phyloP scores from a whole-genome alignment of 2,329 filamentous ascomycete species.

The Nannizzia gypsea region DNA sequence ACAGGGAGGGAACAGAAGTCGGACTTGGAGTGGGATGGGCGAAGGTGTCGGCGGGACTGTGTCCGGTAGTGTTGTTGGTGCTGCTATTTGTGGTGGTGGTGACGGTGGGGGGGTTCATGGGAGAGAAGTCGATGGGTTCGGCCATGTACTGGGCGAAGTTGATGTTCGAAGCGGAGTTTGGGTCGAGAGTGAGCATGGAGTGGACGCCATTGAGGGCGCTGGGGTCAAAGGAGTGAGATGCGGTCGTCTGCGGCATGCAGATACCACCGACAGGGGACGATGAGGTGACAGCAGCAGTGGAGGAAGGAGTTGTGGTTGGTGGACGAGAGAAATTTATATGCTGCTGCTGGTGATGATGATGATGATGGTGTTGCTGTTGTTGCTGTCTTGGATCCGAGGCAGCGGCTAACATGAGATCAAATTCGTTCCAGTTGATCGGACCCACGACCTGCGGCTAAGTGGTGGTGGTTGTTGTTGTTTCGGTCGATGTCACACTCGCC shows the following conservation, averaged over 20 bases:
- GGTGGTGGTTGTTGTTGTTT: too few species aligned
- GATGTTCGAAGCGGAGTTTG: conserved; percentile 4
- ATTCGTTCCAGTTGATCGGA: conserved; percentile 26
- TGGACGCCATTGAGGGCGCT: neutral
- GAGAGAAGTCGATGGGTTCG: conserved; percentile 12
- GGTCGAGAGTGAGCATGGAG: conserved; percentile 9
- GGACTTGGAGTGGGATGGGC: neutral
- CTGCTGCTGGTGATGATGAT: neutral
- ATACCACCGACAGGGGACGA: neutral
- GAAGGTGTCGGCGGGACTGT: neutral
- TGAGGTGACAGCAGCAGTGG: neutral
- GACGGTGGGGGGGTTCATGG: conserved; percentile 4
- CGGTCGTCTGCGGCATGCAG: neutral
- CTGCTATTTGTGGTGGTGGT: neutral
- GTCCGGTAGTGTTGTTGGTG: neutral
- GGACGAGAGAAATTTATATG: neutral
- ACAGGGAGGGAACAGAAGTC: conserved; percentile 11
- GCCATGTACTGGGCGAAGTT: conserved; percentile 12
- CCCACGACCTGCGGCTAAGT: neutral
- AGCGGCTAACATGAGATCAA: conserved; percentile 25
- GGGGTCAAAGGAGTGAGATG: neutral
- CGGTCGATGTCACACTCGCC: conserved; percentile 3
- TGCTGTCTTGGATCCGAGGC: neutral
- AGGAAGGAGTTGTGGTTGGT: neutral
- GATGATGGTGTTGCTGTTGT: neutral